Base-by-base conservation (phyloP, 2,329 filamentous ascomycete genomes). In the Cordyceps militaris region DNA sequence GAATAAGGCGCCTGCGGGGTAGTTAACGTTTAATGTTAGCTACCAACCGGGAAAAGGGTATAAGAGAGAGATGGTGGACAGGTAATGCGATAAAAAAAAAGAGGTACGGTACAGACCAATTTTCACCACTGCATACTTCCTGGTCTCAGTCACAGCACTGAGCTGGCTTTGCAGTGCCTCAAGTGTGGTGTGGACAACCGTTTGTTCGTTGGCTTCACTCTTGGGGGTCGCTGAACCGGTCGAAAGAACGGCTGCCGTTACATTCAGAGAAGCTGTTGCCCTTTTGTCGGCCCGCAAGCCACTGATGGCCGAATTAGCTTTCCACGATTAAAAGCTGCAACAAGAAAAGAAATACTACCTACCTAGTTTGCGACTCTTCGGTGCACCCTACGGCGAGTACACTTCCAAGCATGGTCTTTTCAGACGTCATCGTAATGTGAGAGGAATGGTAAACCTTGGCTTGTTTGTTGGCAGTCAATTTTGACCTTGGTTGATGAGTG, bases 211-310 rank as follows among this genome's bases (percentile, higher is more conserved):
- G 9, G 9, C 44, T 30, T 47, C 44, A 47, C 9, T 47, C 43
- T 30, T 19, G 6, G 44, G 24, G 30, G 44, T 30, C 24, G 24
- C 51, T 44, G n/a, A 30, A n/a, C 51, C 51, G 9, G 51, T 54
- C 3, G 38, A 46, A 19, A 46, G 9, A 44, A 7, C 9, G 36
- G 21, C 32, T 16, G 43, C 36, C 8, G 47, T 30, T n/a, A 52
- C 26, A 21, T 52, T 23, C 26, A 42, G 38, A 34, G 46, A 48
- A 19, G 26, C 38, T 19, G 42, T 44, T 51, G 55, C 55, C 34
- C 24, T 57, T 28, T 57, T 36, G 24, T 57, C 55, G 46, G 55
- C 55, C 28, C 36, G 38, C 36, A 57, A 38, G 43, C 47, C 56
- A 23, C 56, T 47, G 24, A 16, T 57, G 11, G 36, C 36, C n/a